phyloP scores from a whole-genome alignment of 139 green algal genomes.

The Edaphochlamys debaryana region DNA sequence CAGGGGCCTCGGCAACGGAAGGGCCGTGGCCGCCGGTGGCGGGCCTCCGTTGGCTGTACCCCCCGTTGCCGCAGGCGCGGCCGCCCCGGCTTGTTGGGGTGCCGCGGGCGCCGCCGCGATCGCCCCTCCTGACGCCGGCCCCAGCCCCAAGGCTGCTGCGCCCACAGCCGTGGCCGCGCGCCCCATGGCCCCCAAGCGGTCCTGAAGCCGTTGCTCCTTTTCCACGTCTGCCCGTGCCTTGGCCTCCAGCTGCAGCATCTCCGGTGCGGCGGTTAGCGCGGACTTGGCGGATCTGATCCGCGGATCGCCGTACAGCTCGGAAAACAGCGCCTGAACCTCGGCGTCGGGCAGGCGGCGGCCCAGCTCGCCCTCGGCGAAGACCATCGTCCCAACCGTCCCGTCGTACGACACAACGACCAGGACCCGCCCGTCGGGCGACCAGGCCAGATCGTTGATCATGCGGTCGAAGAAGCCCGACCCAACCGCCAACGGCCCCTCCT shows the following conservation, averaged over 20 bases:
- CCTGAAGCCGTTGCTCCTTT: slow-evolving; percentile 19
- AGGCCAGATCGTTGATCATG: slow-evolving; percentile 83
- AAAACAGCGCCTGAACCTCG: slow-evolving; percentile 64
- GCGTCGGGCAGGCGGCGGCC: slow-evolving; percentile 51
- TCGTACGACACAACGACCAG: slow-evolving; percentile 82
- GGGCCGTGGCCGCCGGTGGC: background rate
- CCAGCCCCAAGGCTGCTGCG: background rate
- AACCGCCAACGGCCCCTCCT: slow-evolving; percentile 46
- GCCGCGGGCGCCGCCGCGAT: no score
- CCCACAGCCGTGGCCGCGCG: background rate
- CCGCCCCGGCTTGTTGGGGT: no score
- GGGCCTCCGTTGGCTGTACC: no score
- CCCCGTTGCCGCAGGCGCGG: no score
- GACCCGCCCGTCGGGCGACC: slow-evolving; percentile 83
- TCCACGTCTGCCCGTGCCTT: background rate
- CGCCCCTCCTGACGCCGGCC: no score
- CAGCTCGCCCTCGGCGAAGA: slow-evolving; percentile 47
- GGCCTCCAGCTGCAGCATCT: slow-evolving; percentile 50
- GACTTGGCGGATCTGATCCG: background rate
- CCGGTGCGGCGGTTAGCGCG: slow-evolving; percentile 47
- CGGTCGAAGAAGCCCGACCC: background rate
- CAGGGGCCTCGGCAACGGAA: no score
- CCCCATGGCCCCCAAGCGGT: background rate
- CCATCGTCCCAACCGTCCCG: slow-evolving; percentile 65
- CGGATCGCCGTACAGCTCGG: slow-evolving; percentile 69